Base-by-base conservation (phyloP, 108 stramenopile species). In the Asterionellopsis glacialis region DNA sequence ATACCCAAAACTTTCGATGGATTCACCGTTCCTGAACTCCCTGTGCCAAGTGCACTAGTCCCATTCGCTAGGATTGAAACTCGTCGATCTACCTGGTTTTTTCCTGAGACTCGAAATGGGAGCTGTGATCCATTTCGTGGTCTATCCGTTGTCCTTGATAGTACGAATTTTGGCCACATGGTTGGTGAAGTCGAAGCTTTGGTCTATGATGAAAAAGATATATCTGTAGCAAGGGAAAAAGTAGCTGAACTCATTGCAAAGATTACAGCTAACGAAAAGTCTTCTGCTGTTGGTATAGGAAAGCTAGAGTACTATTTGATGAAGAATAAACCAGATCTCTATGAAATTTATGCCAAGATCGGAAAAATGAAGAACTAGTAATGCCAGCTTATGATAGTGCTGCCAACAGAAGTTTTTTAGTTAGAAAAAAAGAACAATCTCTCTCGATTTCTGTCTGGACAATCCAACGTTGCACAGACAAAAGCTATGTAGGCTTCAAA, bases 161-260 rank as follows among this genome's bases (percentile, higher is more conserved):
- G 27, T 14, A 79, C 82, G 12, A 57, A 74, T 49, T 74, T 61
- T 68, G 77, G 77, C 1, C 70, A 76, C 48, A 47, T 61, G 1
- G 77, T 83, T 1, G 82, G 82, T 19, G 82, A 83, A 61, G 82
- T 83, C 7, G 82, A 83, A 55, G 44, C 61, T 7, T 23, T 83
- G 11, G 66, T 79, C 12, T 53, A 68, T 51, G 21, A 41, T 24
- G 19, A 49, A 0, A 41, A 57, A n/a, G 43, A 55, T 22, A 55
- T 73, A 12, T 22, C 41, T 11, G 24, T 58, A 12, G 72, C 72
- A 11, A 19, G 44, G 28, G 5, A 73, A 52, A 18, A 57, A 9
- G 49, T 77, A 11, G 44, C 57, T 40, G 0, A n/a, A 0, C 25
- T 77, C 9, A 48, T 77, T 12, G 19, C n/a, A 15, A 45, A 67